Conservation (phyloP, 2,329 filamentous ascomycete species). For the Rutstroemia sp. region DNA sequence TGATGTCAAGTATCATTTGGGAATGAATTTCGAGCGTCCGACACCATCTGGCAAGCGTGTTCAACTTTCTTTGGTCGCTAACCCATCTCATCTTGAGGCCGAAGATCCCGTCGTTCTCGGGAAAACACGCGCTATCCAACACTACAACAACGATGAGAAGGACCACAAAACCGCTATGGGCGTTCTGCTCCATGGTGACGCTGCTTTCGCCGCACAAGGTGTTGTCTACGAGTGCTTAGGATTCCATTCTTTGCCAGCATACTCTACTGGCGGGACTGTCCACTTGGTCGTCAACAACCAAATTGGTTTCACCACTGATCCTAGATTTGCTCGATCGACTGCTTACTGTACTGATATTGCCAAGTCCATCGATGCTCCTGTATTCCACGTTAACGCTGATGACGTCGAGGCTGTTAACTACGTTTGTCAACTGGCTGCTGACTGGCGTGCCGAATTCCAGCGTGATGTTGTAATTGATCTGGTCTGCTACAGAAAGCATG, state of each 20-base stretch:
- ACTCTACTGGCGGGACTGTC: slow-evolving; percentile 95
- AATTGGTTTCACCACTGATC: slow-evolving; percentile 98
- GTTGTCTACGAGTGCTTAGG: slow-evolving; percentile 98
- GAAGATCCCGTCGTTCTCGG: slow-evolving; percentile 97
- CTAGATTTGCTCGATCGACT: slow-evolving; percentile 92
- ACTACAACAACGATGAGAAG: slow-evolving; percentile 97
- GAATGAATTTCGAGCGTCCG: slow-evolving; percentile 99
- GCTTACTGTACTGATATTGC: slow-evolving; percentile 99
- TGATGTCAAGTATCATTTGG: slow-evolving; percentile 98
- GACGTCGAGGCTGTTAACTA: slow-evolving; percentile 98
- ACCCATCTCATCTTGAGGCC: slow-evolving; percentile 95
- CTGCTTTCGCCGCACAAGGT: slow-evolving; percentile 92
- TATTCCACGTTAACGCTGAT: slow-evolving; percentile 98
- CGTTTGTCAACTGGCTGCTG: slow-evolving; percentile 90
- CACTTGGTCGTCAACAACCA: slow-evolving; percentile 99
- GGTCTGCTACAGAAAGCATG: slow-evolving; percentile 97
- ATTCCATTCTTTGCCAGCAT: slow-evolving; percentile 90
- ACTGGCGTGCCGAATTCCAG: slow-evolving; percentile 98
- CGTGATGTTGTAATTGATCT: slow-evolving; percentile 97
- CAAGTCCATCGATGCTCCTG: slow-evolving; percentile 95
- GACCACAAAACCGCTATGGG: slow-evolving; percentile 87
- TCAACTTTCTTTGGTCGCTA: slow-evolving; percentile 96
- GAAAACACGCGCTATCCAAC: slow-evolving; percentile 95
- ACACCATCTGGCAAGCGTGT: slow-evolving; percentile 98
- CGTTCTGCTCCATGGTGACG: slow-evolving; percentile 92